Evolutionary conservation across 73 alveolate species (phyloP).

Genomic region (Halteria grandinella): DNA sequence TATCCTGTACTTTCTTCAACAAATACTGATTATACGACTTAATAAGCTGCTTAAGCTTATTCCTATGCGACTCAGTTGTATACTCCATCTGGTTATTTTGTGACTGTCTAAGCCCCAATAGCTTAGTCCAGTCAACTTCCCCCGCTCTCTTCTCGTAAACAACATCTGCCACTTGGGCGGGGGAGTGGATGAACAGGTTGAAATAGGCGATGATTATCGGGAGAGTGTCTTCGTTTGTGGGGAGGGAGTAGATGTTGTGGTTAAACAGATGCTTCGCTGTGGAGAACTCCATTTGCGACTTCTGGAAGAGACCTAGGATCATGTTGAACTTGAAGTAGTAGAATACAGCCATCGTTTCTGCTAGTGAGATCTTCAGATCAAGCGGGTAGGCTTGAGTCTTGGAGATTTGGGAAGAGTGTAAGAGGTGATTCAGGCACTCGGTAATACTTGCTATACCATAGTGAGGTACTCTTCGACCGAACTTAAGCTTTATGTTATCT

Average conservation of each 20-base stretch:
- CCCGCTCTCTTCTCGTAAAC: too few species aligned
- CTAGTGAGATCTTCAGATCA: not conserved
- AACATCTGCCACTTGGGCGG: too few species aligned
- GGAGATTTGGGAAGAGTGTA: too few species aligned
- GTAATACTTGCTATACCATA: constrained; percentile 1
- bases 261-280: not conserved
- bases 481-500: constrained; percentile 18
- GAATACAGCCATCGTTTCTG: not conserved
- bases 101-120: constrained; percentile 13
- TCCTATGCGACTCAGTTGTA: constrained; percentile 17
- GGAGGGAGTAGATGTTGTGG: not conserved
- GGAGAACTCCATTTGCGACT: constrained; percentile 4
- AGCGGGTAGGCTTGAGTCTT: not conserved
- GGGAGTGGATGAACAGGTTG: too few species aligned
- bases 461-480: constrained; percentile 15
- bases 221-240: too few species aligned
- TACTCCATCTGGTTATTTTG: constrained; percentile 10
- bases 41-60: not conserved
- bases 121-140: constrained; percentile 30
- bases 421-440: not conserved
- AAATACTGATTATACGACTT: not conserved
- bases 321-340: constrained; percentile 20
- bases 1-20: not conserved
- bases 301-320: not conserved
- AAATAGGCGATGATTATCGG: too few species aligned